phyloP scores from a whole-genome alignment of 2,329 filamentous ascomycete genomes.

The Colletotrichum gloeosporioides region DNA sequence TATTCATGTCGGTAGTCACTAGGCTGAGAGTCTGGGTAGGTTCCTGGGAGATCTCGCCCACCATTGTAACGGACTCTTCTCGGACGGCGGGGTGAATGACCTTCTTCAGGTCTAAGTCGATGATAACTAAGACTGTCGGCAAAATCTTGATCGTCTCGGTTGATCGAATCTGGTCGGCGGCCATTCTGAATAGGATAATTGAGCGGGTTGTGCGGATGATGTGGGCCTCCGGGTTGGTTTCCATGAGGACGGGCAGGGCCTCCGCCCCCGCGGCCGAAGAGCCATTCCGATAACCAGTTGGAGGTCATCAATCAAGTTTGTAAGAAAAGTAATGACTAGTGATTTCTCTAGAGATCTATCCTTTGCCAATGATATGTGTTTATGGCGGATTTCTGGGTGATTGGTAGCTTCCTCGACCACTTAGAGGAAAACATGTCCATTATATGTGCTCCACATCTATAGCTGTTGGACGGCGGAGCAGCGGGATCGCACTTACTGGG shows the following conservation, averaged over 20 bases:
- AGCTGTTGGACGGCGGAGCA: background rate
- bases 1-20: background rate
- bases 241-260: background rate
- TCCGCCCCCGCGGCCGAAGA: background rate
- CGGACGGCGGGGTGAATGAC: background rate
- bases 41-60: background rate
- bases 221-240: background rate
- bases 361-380: background rate
- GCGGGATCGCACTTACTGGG: background rate
- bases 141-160: background rate
- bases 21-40: background rate
- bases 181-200: background rate
- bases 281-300: background rate
- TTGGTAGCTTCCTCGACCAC: background rate
- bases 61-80: background rate
- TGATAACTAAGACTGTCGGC: background rate
- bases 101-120: background rate
- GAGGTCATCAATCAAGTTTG: background rate
- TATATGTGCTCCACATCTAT: background rate
- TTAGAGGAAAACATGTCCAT: background rate
- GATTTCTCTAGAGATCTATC: rapidly evolving
- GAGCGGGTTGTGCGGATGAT: background rate
- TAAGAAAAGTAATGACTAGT: rapidly evolving
- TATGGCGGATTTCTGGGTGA: background rate
- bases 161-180: background rate